Percentiles rank a stretch among this genome's conserved stretches.
phyloP scores from a whole-genome alignment of 495 filamentous ascomycete genomes.

The Talaromyces thailandensis region DNA sequence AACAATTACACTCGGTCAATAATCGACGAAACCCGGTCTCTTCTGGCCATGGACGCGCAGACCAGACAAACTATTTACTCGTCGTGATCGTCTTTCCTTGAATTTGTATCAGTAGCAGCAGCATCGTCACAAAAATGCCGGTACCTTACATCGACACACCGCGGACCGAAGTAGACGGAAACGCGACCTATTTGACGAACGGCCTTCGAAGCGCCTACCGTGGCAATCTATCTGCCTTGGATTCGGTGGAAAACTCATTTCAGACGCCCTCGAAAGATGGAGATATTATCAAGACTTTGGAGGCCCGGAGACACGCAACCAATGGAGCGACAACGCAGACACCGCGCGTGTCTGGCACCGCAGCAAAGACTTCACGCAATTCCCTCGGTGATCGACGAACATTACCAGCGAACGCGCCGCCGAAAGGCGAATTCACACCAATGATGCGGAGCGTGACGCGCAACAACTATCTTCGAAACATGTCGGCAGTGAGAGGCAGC shows the following conservation, averaged over 20 bases:
- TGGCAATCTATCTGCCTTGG: constrained; percentile 53
- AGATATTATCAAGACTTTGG: constrained; percentile 59
- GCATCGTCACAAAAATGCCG: neutral
- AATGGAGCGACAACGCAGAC: constrained; percentile 48
- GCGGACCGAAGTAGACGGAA: constrained; percentile 62
- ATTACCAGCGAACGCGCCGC: constrained; percentile 45
- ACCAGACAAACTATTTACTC: neutral
- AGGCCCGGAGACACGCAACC: constrained; percentile 46
- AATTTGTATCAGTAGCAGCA: neutral
- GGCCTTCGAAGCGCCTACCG: constrained; percentile 37
- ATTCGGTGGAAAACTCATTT: constrained; percentile 79
- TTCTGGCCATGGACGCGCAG: neutral
- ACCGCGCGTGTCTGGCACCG: constrained; percentile 50
- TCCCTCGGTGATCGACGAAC: constrained; percentile 61
- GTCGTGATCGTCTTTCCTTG: neutral
- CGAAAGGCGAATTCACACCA: constrained; percentile 81
- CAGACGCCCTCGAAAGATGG: constrained; percentile 73
- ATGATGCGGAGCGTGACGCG: constrained; percentile 82
- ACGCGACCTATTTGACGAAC: constrained; percentile 68
- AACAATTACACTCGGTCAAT: neutral
- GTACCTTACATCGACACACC: constrained; percentile 64
- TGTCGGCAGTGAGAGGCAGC: constrained; percentile 39
- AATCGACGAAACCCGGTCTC: neutral
- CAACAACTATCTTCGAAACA: constrained; percentile 59
- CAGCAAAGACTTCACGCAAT: constrained; percentile 27